These are phyloP conservation scores for Auricularia sp. DNA, from an alignment of 768 basidiomycete genomes.

Conservation along the genomic window DNA sequence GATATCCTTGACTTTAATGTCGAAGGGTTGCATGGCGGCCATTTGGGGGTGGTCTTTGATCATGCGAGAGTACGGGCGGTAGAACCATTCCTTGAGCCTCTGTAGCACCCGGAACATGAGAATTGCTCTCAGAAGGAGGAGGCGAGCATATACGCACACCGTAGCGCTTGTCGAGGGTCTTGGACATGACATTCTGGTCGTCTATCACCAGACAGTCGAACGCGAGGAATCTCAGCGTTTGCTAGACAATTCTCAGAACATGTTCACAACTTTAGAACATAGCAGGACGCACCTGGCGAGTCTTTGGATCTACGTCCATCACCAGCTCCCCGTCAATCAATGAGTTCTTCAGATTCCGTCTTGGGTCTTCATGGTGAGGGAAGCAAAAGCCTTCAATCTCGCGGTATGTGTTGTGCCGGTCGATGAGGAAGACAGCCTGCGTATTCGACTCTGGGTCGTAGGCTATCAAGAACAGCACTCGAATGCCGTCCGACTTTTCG, in stretches of 20 bases:
- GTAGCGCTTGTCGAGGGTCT: conserved; percentile 76
- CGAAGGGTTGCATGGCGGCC: conserved; percentile 58
- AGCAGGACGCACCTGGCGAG: conserved; percentile 45
- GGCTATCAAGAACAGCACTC: conserved; percentile 74
- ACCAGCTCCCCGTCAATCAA: conserved; percentile 92
- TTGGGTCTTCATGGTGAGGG: conserved; percentile 72
- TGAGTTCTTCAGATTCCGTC: conserved; percentile 60
- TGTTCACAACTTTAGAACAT: background rate
- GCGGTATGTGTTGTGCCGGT: conserved; percentile 85
- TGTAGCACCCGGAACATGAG: conserved; percentile 25
- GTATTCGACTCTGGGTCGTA: conserved; percentile 37
- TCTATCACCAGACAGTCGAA: conserved; percentile 91
- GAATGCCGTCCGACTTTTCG: conserved; percentile 94
- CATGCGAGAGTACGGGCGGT: conserved; percentile 67
- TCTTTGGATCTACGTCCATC: conserved; percentile 72
- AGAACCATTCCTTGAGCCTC: conserved; percentile 75
- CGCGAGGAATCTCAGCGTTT: conserved; percentile 69
- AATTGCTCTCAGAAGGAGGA: no score
- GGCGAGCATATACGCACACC: conserved; percentile 55
- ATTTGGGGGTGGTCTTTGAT: conserved; percentile 60
- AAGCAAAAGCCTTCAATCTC: conserved; percentile 70
- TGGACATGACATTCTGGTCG: conserved; percentile 77
- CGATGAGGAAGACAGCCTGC: conserved; percentile 69
- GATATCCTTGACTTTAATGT: conserved; percentile 83
- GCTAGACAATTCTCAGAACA: conserved; percentile 32